phyloP scores from a whole-genome alignment of 129 eudicot genomes.

The Escallonia herrerae region DNA sequence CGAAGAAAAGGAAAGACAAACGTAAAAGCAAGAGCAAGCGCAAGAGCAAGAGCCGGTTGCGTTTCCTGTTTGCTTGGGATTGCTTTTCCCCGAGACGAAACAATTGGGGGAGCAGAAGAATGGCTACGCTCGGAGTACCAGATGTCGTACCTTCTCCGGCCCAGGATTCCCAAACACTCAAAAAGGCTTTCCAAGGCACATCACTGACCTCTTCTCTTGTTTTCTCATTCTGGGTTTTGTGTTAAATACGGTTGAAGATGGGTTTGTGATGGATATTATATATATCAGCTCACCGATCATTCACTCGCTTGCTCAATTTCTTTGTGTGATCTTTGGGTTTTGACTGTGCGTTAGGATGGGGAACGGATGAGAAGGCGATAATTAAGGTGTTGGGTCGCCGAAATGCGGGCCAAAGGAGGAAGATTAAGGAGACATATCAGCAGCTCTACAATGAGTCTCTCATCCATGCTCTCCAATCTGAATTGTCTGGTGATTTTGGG shows the following conservation, averaged over 20 bases:
- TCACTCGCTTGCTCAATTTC: neutral
- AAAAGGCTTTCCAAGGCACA: conserved; percentile 48
- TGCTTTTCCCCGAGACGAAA: no score
- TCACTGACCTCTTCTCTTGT: neutral
- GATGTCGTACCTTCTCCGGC: conserved; percentile 57
- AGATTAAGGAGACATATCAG: conserved; percentile 48
- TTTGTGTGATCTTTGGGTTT: conserved; percentile 5
- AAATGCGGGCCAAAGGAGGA: conserved; percentile 51
- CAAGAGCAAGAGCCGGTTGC: no score
- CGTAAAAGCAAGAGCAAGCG: no score
- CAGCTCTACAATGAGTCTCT: conserved; percentile 58
- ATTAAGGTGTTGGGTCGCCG: conserved; percentile 59
- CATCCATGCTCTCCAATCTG: conserved; percentile 42
- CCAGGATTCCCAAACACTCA: conserved; percentile 47
- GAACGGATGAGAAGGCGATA: conserved; percentile 55
- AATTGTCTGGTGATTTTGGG: conserved; percentile 60
- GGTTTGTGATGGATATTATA: neutral
- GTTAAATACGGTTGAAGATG: neutral
- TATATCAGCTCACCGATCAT: neutral
- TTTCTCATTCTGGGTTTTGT: neutral
- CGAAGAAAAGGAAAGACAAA: no score
- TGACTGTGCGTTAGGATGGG: conserved; percentile 37
- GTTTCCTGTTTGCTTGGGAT: no score
- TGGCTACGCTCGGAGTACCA: conserved; percentile 53
- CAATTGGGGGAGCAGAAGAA: conserved; percentile 8